Evolutionary conservation across 2,329 filamentous ascomycete species (phyloP).

Genomic region (Nigrospora osmanthi): DNA sequence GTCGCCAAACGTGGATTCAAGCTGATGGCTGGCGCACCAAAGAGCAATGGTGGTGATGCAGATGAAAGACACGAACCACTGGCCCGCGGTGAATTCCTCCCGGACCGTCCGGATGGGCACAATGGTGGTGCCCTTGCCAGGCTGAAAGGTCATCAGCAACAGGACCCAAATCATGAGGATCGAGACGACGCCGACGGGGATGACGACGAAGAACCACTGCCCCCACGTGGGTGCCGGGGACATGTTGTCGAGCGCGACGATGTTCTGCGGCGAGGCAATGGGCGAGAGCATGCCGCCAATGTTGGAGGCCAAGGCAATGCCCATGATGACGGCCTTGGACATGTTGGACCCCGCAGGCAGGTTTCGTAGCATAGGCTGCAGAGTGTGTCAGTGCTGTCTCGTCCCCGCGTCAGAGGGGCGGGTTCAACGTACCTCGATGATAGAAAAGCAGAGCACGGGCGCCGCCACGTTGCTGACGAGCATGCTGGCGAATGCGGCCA

Average conservation of each 20-base stretch:
- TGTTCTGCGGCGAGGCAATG: conserved; percentile 95
- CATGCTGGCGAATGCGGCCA: conserved; percentile 96
- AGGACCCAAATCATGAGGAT: conserved; percentile 85
- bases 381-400: background rate
- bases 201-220: conserved; percentile 92
- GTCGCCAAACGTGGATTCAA: conserved; percentile 84
- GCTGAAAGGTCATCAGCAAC: conserved; percentile 77
- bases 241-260: conserved; percentile 96
- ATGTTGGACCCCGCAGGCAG: conserved; percentile 84
- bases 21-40: conserved; percentile 88
- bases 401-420: background rate
- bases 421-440: conserved; percentile 66
- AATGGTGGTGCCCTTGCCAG: conserved; percentile 78
- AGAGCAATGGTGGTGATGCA: conserved; percentile 79
- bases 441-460: conserved; percentile 93
- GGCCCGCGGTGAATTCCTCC: conserved; percentile 78
- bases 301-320: conserved; percentile 90
- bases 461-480: conserved; percentile 98
- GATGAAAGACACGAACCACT: conserved; percentile 85
- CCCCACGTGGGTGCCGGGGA: conserved; percentile 84
- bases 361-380: conserved; percentile 79
- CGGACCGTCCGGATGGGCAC: conserved; percentile 85
- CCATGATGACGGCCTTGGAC: conserved; percentile 90
- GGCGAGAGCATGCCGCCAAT: conserved; percentile 94
- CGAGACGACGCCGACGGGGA: conserved; percentile 86